Evolutionary conservation across 2,329 filamentous ascomycete species (phyloP), one percentile per base, ranked within the genome.

Genomic region (Exophiala mesophila): DNA sequence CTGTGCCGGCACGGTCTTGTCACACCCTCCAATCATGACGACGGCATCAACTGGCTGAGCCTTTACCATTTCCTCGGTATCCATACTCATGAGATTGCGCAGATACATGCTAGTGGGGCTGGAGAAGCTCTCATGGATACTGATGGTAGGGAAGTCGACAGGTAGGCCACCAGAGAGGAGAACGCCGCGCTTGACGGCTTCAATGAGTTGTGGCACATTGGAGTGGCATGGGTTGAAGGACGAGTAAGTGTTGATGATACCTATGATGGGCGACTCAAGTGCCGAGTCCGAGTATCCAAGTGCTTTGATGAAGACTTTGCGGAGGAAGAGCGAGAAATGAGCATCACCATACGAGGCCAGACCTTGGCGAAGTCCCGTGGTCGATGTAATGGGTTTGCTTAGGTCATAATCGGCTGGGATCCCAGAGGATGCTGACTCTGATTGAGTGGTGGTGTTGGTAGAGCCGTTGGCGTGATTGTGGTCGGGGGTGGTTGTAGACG

Each of bases 291-390:
- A 79, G 59, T 85, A 87, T 0, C 83, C 83, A 1, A 85, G 69
- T 0, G 83, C 82, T 61, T 87, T 87, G 67, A 87, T 86, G 61
- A 87, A 87, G 17, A 81, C 82, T 56, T 87, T 87, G 23, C 83
- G 74, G 1, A 87, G 70, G 56, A 87, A 87, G 2, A 87, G 71
- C 0, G 80, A 83, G 65, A 88, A 88, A 62, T 86, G 83, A 5
- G 81, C 70, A 53, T 88, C 83, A 32, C 83, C 83, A 53, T 87
- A 87, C 1, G 76, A 78, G 2, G 82, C 74, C 1, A 86, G 71
- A 1, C 78, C 78, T 53, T 80, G 78, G 5, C 80, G 73, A 20
- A 86, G 67, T 5, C 82, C 82, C 0, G 67, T 60, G 21, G 63
- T 61, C 29, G 70, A 64, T 17, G 63, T 55, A 39, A 83, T 73